phyloP scores from a whole-genome alignment of 768 basidiomycete genomes.

The Tulasnella sp. region DNA sequence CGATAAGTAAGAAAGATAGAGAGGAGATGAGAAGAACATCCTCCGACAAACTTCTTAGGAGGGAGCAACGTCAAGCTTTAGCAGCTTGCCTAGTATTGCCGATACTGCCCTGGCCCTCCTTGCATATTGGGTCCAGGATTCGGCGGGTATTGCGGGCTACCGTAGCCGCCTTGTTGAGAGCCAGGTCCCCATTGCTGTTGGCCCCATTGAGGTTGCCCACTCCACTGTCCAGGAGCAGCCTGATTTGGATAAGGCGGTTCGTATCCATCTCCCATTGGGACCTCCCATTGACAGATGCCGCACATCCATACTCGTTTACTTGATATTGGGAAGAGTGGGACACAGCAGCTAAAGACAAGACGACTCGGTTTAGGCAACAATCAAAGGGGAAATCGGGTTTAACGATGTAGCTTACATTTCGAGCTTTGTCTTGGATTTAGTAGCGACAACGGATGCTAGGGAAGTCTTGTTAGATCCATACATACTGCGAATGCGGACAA shows the following conservation, averaged over 20 bases:
- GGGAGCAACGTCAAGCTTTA: neutral
- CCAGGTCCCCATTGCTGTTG: neutral
- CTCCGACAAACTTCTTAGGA: too few species aligned
- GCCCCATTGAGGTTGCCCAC: neutral
- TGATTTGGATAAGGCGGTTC: slow-evolving; percentile 26
- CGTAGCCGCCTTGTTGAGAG: neutral
- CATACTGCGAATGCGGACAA: neutral
- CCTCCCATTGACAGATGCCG: slow-evolving; percentile 55
- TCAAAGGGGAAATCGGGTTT: neutral
- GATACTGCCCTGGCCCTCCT: slow-evolving; percentile 4
- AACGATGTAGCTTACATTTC: slow-evolving; percentile 36
- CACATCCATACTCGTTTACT: slow-evolving; percentile 59
- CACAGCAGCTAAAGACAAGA: slow-evolving; percentile 33
- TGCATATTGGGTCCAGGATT: slow-evolving; percentile 1
- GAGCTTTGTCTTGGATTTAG: slow-evolving; percentile 61
- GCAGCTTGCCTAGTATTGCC: neutral
- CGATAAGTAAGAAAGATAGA: too few species aligned
- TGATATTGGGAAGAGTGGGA: slow-evolving; percentile 50
- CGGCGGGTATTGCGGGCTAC: slow-evolving; percentile 1
- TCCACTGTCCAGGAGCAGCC: slow-evolving; percentile 13
- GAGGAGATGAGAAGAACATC: too few species aligned
- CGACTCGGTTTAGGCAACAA: neutral
- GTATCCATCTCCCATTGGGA: slow-evolving; percentile 22
- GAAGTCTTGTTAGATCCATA: too few species aligned
- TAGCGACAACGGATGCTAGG: slow-evolving; percentile 46